phyloP scores from a whole-genome alignment of 2,329 filamentous ascomycete genomes.

The Epichloe bromicola region DNA sequence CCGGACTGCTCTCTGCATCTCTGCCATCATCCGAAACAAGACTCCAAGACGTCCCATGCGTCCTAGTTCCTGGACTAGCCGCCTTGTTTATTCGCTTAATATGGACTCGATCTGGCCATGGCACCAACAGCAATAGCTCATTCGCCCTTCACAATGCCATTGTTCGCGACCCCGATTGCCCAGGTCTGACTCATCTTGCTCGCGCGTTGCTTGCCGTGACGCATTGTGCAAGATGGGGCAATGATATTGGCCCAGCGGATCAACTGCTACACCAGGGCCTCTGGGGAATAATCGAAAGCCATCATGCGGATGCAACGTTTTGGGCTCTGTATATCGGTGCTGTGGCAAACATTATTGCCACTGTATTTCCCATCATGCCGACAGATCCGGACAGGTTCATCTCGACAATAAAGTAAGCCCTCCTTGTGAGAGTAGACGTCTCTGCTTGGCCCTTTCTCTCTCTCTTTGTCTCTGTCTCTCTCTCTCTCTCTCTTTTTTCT shows the following conservation, averaged over 20 bases:
- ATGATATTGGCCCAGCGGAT: conserved; percentile 39
- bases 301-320: conserved; percentile 28
- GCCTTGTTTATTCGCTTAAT: conserved; percentile 35
- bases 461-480: not conserved
- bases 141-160: conserved; percentile 62
- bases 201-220: conserved; percentile 60
- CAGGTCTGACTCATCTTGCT: conserved; percentile 61
- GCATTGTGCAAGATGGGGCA: conserved; percentile 63
- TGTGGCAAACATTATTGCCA: conserved; percentile 30
- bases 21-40: conserved; percentile 25
- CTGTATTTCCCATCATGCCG: conserved; percentile 29
- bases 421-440: not conserved
- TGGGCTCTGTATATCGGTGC: conserved; percentile 42
- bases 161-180: conserved; percentile 51
- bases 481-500: too few relatives aligned
- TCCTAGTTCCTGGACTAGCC: conserved; percentile 30
- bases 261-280: conserved; percentile 28
- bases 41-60: conserved; percentile 23
- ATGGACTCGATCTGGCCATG: conserved; percentile 38
- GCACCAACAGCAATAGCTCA: conserved; percentile 44
- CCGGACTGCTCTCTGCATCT: conserved; percentile 25
- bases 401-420: conserved; percentile 24
- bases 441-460: not conserved
- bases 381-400: conserved; percentile 20
- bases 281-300: conserved; percentile 25